Evolutionary conservation across 176 grass and related monocot genomes (phyloP), one percentile per base, ranked within the genome.

Genomic region (Carex parvula): DNA sequence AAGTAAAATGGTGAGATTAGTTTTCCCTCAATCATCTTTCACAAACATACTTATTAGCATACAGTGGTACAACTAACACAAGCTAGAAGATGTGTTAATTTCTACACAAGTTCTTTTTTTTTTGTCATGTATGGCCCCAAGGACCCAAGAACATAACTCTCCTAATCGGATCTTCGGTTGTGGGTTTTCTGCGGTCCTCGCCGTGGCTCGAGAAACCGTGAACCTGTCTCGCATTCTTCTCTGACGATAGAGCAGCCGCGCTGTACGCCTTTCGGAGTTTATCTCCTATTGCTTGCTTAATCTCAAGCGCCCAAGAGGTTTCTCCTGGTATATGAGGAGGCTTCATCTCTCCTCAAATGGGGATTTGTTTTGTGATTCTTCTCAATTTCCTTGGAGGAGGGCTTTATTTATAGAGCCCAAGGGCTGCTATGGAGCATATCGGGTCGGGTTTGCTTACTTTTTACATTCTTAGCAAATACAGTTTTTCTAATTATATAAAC

Each of bases 121-220:
- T 88, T 88, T n/a, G n/a, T n/a, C 91, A 97, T 35, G 94, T 97
- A 79, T 97, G 94, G 50, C 94, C 89, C 94, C 91, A 97, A 76
- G 91, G 94, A 64, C 91, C 94, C 89, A 97, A 92, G 91, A 97
- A 97, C 86, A 97, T 94, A 74, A 97, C 89, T 91, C 94, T 93
- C 85, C 94, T 86, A 66, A 97, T 97, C 30, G 94, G 94, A 68
- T 97, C 94, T 72, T 94, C 91, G 0, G 81, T 73, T 20, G 82
- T 70, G 21, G 82, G 78, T 82, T 85, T 64, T 60, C 93, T 88
- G 84, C 93, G 84, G 78, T 88, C 90, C 26, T 69, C 73, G n/a
- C 90, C 93, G 35, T 82, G 86, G 85, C 87, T 86, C 16, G 85
- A 58, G 53, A 78, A 63, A 29, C 83, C 67, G 13, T 76, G 69